Evolutionary conservation across 2,329 filamentous ascomycete genomes (phyloP).

Genomic region (Colletotrichum magnum): DNA sequence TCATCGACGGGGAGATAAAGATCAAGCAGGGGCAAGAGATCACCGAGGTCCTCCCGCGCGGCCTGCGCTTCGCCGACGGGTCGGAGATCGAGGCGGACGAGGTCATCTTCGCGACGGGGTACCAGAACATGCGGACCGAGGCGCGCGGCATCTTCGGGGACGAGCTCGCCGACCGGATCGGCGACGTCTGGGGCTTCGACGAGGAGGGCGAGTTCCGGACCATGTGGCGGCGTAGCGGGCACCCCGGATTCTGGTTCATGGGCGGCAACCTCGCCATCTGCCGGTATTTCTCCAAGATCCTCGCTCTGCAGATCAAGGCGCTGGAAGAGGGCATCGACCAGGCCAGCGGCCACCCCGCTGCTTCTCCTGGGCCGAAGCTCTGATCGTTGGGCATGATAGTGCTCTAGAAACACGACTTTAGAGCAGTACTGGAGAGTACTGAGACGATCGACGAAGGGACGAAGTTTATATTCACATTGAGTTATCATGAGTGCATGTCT

Average conservation of each 20-base stretch:
- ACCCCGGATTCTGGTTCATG: constrained; percentile 54
- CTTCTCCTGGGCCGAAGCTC: background rate
- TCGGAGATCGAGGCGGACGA: constrained; percentile 51
- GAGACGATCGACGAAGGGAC: too few species aligned
- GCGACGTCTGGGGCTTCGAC: constrained; percentile 64
- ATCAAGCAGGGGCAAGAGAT: constrained; percentile 68
- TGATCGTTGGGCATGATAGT: background rate
- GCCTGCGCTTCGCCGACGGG: constrained; percentile 59
- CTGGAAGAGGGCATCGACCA: constrained; percentile 37
- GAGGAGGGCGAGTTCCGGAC: constrained; percentile 60
- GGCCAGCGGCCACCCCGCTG: background rate
- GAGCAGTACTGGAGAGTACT: too few species aligned
- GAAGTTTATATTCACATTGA: too few species aligned
- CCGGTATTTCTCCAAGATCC: constrained; percentile 51
- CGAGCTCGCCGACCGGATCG: constrained; percentile 60
- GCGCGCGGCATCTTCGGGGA: constrained; percentile 64
- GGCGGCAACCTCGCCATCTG: constrained; percentile 52
- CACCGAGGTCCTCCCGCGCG: constrained; percentile 61
- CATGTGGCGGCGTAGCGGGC: constrained; percentile 51
- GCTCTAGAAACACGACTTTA: background rate
- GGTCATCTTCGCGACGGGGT: constrained; percentile 64
- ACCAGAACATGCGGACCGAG: constrained; percentile 67
- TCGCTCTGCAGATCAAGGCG: constrained; percentile 48
- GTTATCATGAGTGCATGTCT: too few species aligned
- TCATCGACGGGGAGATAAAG: constrained; percentile 51